Evolutionary conservation across 257 asterid genomes (phyloP), one percentile per base, ranked within the genome.

Genomic region (Solanum pimpinellifolium): DNA sequence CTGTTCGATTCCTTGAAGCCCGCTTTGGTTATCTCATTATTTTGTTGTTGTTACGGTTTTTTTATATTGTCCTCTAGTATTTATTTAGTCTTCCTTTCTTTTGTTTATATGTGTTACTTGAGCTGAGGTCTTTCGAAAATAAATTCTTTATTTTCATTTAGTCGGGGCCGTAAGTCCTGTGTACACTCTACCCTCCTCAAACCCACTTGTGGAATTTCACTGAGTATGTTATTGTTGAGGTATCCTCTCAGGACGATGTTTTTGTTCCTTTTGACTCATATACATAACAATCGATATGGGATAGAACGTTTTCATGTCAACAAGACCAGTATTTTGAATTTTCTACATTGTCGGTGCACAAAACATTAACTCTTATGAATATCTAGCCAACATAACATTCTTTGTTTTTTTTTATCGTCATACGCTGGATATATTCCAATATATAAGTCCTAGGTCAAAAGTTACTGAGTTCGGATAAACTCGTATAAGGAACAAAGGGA

Each of bases 151-250:
- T n/a, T 4, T 72, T 6, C 6, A 29, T 4, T 0, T 18, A 44
- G 7, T 72, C 0, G n/a, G n/a, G 5, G 1, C 23, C 6, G 7
- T 6, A 70, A 29, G 7, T 1, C 21, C 1, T 7, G 0, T 6
- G 6, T 18, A 18, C 12, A 16, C 44, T 70, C 25, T 31, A 70
- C 7, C 7, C 42, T 62, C 39, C 42, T 21, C 13, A 70, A 33
- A 70, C 6, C 6, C 0, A 29, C 23, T 29, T 29, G 23, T 69
- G 76, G 0, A 5, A 69, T 29, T 66, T 27, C 41, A 68, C 23
- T 29, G 11, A 9, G 1, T 68, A 68, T 68, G 39, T 68, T 29
- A 11, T 68, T 52, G 23, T 68, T 68, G 11, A 65, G 1, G 1
- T 65, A 65, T 25, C 72, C 18, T 65, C 2, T 65, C 33, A n/a